Conservation (phyloP, 2,329 filamentous ascomycete species). For the Phaeosphaeriaceae sp. region DNA sequence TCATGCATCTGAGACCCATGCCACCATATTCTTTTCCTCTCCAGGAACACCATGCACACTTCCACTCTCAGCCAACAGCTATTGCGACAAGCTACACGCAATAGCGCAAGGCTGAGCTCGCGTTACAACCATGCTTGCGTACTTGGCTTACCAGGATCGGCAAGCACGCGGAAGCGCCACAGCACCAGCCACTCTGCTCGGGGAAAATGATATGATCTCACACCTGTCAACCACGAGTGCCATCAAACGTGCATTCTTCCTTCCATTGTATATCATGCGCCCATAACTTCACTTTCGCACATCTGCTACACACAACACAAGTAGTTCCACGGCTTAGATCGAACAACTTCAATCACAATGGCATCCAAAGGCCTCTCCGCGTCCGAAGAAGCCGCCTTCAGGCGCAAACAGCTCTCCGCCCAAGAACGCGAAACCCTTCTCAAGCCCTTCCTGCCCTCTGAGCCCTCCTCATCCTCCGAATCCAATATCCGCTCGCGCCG, state of each 20-base stretch:
- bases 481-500: slow-evolving; percentile 21
- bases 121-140: slow-evolving; percentile 23
- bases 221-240: slow-evolving; percentile 16
- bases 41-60: slow-evolving; percentile 1
- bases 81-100: slow-evolving; percentile 40
- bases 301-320: too few species aligned
- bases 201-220: slow-evolving; percentile 30
- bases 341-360: slow-evolving; percentile 32
- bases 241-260: slow-evolving; percentile 13
- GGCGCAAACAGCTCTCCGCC: slow-evolving; percentile 48
- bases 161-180: slow-evolving; percentile 32
- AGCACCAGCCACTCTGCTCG: slow-evolving; percentile 39
- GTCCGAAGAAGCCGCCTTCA: slow-evolving; percentile 44
- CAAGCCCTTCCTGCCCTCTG: slow-evolving; percentile 61
- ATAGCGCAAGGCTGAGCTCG: slow-evolving; percentile 44
- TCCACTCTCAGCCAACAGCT: background rate
- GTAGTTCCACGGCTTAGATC: too few species aligned
- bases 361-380: slow-evolving; percentile 41
- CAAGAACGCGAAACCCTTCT: slow-evolving; percentile 61
- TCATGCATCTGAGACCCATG: slow-evolving; percentile 18
- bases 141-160: slow-evolving; percentile 31
- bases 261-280: slow-evolving; percentile 1
- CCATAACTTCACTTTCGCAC: background rate
- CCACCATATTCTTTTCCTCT: slow-evolving; percentile 1
- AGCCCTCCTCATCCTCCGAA: slow-evolving; percentile 39